phyloP scores from a whole-genome alignment of 495 filamentous ascomycete genomes.

The Collariella sp. region DNA sequence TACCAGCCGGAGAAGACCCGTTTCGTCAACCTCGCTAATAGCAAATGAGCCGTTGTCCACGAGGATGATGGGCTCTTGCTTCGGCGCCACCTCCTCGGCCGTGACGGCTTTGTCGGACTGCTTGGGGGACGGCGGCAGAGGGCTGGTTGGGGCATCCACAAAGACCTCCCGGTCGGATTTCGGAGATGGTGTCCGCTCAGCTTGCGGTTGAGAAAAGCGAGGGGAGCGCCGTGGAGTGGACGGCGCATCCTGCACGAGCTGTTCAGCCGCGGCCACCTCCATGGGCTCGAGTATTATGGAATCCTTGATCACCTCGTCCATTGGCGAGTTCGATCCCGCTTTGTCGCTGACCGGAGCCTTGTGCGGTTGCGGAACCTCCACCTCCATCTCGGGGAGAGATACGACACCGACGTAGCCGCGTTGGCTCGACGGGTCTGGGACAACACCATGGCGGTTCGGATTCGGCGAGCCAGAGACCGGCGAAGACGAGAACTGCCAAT shows the following conservation, averaged over 20 bases:
- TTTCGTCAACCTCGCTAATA: slow-evolving; percentile 39
- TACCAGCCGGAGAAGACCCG: slow-evolving; percentile 36
- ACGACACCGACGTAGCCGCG: slow-evolving; percentile 14
- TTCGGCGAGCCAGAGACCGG: slow-evolving; percentile 38
- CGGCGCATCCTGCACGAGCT: not conserved
- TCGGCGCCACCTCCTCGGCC: not conserved
- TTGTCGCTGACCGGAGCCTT: slow-evolving; percentile 7
- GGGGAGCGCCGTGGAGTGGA: slow-evolving; percentile 16
- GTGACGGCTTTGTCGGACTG: not conserved
- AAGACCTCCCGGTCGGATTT: slow-evolving; percentile 35
- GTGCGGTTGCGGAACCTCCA: not conserved
- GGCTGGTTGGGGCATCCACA: slow-evolving; percentile 41
- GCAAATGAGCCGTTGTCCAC: slow-evolving; percentile 29
- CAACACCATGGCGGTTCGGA: slow-evolving; percentile 12
- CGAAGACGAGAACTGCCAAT: slow-evolving; percentile 41
- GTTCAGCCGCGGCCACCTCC: not conserved
- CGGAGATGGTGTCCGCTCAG: slow-evolving; percentile 30
- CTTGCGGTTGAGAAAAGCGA: slow-evolving; percentile 1
- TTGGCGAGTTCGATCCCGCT: not conserved
- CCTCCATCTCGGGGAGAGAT: slow-evolving; percentile 8
- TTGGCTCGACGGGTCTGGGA: slow-evolving; percentile 6
- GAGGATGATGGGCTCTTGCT: not conserved
- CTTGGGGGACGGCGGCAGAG: slow-evolving; percentile 19
- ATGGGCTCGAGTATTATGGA: slow-evolving; percentile 14
- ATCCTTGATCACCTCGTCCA: slow-evolving; percentile 23